Percentiles rank a stretch among this genome's conserved stretches.
phyloP scores from a whole-genome alignment of 169 alveolate species.

The Cystoisospora suis region DNA sequence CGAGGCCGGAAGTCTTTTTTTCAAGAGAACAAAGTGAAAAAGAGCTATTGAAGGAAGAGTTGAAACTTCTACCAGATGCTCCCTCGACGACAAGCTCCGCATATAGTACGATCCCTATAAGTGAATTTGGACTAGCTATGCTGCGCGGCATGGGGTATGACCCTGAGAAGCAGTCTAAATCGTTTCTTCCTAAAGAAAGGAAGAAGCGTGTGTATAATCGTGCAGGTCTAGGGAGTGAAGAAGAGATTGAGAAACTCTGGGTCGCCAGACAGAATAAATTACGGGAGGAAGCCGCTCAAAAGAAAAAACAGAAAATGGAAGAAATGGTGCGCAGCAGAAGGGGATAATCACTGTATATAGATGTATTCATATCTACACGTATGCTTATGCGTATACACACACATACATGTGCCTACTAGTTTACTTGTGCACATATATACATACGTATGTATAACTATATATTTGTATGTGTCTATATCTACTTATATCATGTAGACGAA shows the following conservation, averaged over 20 bases:
- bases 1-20: background rate
- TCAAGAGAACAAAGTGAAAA: slow-evolving; percentile 11
- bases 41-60: slow-evolving; percentile 46
- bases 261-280: slow-evolving; percentile 1
- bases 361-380: too few species aligned
- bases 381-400: too few species aligned
- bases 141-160: slow-evolving; percentile 59
- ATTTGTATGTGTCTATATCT: too few species aligned
- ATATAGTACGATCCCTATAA: slow-evolving; percentile 36
- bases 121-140: slow-evolving; percentile 52
- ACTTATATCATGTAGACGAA: too few species aligned
- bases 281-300: background rate
- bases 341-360: too few species aligned
- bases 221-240: slow-evolving; percentile 52
- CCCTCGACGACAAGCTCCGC: slow-evolving; percentile 37
- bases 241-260: slow-evolving; percentile 35
- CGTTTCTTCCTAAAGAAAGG: too few species aligned
- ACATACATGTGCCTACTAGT: too few species aligned
- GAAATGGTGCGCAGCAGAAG: background rate
- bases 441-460: too few species aligned
- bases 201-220: slow-evolving; percentile 37
- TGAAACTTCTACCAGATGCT: slow-evolving; percentile 50
- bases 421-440: too few species aligned
- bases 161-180: slow-evolving; percentile 6
- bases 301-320: slow-evolving; percentile 8